A percentile compares a stretch with the other conserved stretches of the same genome.
These are phyloP conservation scores for Fusarium sp. DNA, from an alignment of 2,329 filamentous ascomycete genomes.

Conservation along the genomic window DNA sequence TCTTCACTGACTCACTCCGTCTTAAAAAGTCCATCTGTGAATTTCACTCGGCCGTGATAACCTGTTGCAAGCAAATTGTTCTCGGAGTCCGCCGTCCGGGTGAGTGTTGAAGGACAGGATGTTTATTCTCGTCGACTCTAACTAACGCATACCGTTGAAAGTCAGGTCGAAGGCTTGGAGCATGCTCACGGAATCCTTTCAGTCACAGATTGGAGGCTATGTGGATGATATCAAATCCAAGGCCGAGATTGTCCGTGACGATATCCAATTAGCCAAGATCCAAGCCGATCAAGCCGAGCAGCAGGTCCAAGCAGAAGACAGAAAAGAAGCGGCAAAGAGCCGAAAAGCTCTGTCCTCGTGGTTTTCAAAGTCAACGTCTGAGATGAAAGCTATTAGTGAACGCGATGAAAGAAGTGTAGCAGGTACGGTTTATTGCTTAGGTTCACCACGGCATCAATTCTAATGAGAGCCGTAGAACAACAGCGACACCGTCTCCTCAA, in stretches of 20 bases:
- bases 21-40: neutral
- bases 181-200: constrained; percentile 25
- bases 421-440: neutral
- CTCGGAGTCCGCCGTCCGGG: neutral
- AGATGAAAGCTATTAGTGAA: neutral
- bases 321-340: constrained; percentile 12
- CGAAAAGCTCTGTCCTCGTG: constrained; percentile 1
- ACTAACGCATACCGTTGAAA: neutral
- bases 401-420: neutral
- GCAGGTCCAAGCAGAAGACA: constrained; percentile 9
- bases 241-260: constrained; percentile 6
- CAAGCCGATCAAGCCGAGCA: constrained; percentile 18
- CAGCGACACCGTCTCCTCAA: neutral
- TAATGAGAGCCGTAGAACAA: neutral
- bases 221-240: constrained; percentile 28
- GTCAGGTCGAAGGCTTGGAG: constrained; percentile 15
- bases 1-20: constrained; percentile 1
- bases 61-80: constrained; percentile 30
- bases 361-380: neutral
- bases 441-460: neutral
- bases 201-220: constrained; percentile 17
- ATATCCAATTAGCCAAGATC: constrained; percentile 24
- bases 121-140: neutral
- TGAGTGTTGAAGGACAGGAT: neutral
- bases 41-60: constrained; percentile 23